Base-by-base conservation (phyloP, 1,284 basidiomycete genomes). In the Meripilus lineatus region DNA sequence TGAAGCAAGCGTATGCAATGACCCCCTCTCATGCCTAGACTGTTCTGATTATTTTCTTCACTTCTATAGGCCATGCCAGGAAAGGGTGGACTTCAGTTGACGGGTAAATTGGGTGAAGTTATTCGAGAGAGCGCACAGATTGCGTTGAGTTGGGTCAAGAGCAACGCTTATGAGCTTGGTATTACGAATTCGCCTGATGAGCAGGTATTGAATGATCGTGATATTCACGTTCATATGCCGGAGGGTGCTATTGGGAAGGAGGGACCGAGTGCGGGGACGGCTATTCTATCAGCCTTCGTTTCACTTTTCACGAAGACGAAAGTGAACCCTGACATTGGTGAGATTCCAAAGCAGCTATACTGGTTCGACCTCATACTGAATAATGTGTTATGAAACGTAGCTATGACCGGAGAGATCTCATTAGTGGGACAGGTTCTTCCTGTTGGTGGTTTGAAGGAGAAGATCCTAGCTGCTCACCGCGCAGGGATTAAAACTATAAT, bases 161-260 rank as follows among this genome's bases (percentile, higher is more conserved):
- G 83, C 15, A 89, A 98, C 58, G 92, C 93, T 2, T 85, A 78
- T 61, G 84, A 89, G 37, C 75, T 98, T 5, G 93, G 93, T 4
- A 88, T 98, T 55, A 92, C 90, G 4, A 68, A 75, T 52, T 75
- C 74, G 2, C 69, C 76, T 8, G 79, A 79, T 3, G 84, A 88
- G 51, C 81, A 85, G 58, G 85, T 93, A 62, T 68, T 98, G 50
- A 83, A 83, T 38, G 86, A 93, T 58, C 75, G 80, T 32, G 92
- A 95, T 57, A 75, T 96, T 14, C 93, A 96, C 62, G 77, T 96
- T 34, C 93, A 96, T 63, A 95, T 94, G 93, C 93, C 93, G 0
- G 93, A 96, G 63, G 95, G 95, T 4, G 90, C 89, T 47, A 91
- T 99, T 50, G 95, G 95, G 39, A 99, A 99, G 70, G 95, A 99